Percentiles rank a stretch among this genome's conserved stretches.
These are phyloP conservation scores for Lojkania enalia DNA, from an alignment of 2,329 filamentous ascomycete species.

Conservation along the genomic window DNA sequence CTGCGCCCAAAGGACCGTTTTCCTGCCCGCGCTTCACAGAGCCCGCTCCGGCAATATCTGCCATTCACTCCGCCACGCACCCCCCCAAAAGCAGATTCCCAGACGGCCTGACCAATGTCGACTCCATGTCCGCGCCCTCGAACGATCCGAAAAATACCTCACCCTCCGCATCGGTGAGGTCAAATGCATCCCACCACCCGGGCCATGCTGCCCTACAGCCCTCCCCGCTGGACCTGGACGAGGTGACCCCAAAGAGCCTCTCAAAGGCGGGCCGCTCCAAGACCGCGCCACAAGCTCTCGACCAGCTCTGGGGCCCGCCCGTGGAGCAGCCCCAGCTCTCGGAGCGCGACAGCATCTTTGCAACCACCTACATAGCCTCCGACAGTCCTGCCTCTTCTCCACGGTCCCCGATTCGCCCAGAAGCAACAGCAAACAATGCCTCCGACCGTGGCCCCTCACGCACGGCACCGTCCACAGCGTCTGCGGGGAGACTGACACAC, in stretches of 20 bases:
- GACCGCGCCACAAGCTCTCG: conserved; percentile 40
- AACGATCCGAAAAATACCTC: conserved; percentile 45
- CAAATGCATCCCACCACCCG: conserved; percentile 32
- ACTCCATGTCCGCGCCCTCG: conserved; percentile 47
- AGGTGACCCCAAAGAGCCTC: conserved; percentile 39
- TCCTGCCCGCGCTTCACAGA: conserved; percentile 23
- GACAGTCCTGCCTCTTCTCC: conserved; percentile 51
- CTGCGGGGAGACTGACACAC: conserved; percentile 39
- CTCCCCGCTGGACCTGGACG: conserved; percentile 17
- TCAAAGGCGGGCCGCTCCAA: conserved; percentile 44
- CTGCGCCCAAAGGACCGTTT: conserved; percentile 21
- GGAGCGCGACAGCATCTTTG: conserved; percentile 66
- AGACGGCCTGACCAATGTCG: conserved; percentile 48
- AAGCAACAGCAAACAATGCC: conserved; percentile 33
- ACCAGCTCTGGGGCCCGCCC: conserved; percentile 42
- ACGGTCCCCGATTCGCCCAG: conserved; percentile 33
- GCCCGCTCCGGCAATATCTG: conserved; percentile 34
- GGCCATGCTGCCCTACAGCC: conserved; percentile 18
- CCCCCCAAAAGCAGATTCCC: conserved; percentile 19
- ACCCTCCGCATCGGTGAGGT: conserved; percentile 47
- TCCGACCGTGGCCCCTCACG: conserved; percentile 28
- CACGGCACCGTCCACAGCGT: conserved; percentile 35
- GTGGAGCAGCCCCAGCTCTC: conserved; percentile 57
- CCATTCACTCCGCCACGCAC: conserved; percentile 39
- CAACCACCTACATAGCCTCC: conserved; percentile 61